These are phyloP conservation scores for Aureobasidium melanogenum DNA, from an alignment of 2,329 filamentous ascomycete genomes.

Conservation along the genomic window DNA sequence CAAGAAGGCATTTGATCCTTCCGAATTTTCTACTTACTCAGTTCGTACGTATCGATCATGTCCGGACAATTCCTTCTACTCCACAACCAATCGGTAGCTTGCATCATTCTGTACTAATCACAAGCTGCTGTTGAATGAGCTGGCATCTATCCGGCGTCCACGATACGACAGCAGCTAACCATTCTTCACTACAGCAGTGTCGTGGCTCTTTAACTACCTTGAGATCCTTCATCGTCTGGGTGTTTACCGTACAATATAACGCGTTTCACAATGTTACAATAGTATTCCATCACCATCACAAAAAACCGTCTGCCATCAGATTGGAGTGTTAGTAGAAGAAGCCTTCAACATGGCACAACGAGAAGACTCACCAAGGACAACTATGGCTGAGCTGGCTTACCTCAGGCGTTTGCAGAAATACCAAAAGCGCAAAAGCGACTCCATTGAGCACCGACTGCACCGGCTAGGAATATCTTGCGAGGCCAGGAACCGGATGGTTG, in stretches of 20 bases:
- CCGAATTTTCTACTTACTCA: not conserved
- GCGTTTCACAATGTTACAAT: constrained; percentile 17
- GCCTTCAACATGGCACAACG: constrained; percentile 11
- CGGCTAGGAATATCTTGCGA: constrained; percentile 66
- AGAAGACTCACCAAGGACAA: not conserved
- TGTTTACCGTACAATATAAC: constrained; percentile 16
- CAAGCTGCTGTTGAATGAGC: constrained; percentile 19
- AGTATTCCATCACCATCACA: constrained; percentile 12
- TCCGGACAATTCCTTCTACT: not conserved
- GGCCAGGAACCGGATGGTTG: constrained; percentile 63
- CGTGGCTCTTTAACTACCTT: constrained; percentile 20
- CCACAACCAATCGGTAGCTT: constrained; percentile 8
- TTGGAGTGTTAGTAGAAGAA: constrained; percentile 12
- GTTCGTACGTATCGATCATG: not conserved
- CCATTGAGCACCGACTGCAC: constrained; percentile 64
- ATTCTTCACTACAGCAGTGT: constrained; percentile 24
- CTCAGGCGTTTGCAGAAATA: constrained; percentile 69
- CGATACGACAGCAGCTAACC: constrained; percentile 22
- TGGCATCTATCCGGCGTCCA: constrained; percentile 27
- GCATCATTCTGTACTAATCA: constrained; percentile 3
- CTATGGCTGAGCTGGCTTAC: constrained; percentile 65
- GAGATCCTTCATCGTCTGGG: constrained; percentile 15
- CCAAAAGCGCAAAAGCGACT: constrained; percentile 69
- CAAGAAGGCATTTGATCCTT: constrained; percentile 6
- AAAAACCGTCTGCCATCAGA: constrained; percentile 11